A percentile compares a stretch with the other conserved stretches of the same genome.
Evolutionary conservation across 768 basidiomycete genomes (phyloP).

Genomic region (Termitomyces titanicus): DNA sequence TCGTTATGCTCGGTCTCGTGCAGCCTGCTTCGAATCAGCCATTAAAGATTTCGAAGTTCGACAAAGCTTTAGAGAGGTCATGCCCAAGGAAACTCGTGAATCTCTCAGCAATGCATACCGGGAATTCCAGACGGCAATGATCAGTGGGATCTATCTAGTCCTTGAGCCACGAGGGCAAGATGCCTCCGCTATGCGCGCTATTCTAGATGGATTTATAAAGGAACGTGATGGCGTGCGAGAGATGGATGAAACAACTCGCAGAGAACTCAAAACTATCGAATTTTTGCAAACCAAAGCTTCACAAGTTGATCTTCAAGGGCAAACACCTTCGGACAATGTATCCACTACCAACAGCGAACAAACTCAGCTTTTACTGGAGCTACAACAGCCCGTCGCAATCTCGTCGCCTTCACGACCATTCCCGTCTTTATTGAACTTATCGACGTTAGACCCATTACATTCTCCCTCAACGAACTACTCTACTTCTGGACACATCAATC

Average conservation of each 20-base stretch:
- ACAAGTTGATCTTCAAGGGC: constrained; percentile 39
- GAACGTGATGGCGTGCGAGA: constrained; percentile 64
- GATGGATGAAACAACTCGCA: constrained; percentile 76
- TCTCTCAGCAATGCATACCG: constrained; percentile 80
- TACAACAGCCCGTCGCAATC: constrained; percentile 37
- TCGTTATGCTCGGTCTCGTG: constrained; percentile 75
- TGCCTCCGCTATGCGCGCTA: constrained; percentile 69
- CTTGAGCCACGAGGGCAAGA: constrained; percentile 72
- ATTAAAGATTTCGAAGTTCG: constrained; percentile 83
- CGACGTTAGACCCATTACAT: constrained; percentile 16
- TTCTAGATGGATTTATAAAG: constrained; percentile 73
- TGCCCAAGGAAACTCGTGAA: constrained; percentile 60
- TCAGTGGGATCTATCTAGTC: constrained; percentile 82
- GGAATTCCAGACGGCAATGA: constrained; percentile 88
- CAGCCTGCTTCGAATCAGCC: constrained; percentile 89
- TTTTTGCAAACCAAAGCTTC: constrained; percentile 71
- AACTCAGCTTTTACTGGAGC: constrained; percentile 47
- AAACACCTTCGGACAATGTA: constrained; percentile 24
- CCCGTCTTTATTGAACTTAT: constrained; percentile 27
- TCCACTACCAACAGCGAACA: constrained; percentile 28
- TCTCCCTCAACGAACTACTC: constrained; percentile 28
- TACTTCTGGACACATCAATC: constrained; percentile 26
- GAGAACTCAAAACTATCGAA: constrained; percentile 84
- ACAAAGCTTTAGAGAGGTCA: constrained; percentile 57
- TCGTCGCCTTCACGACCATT: constrained; percentile 29